Evolutionary conservation across 1,284 basidiomycete genomes (phyloP).

Genomic region (Heterobasidion occidentale): DNA sequence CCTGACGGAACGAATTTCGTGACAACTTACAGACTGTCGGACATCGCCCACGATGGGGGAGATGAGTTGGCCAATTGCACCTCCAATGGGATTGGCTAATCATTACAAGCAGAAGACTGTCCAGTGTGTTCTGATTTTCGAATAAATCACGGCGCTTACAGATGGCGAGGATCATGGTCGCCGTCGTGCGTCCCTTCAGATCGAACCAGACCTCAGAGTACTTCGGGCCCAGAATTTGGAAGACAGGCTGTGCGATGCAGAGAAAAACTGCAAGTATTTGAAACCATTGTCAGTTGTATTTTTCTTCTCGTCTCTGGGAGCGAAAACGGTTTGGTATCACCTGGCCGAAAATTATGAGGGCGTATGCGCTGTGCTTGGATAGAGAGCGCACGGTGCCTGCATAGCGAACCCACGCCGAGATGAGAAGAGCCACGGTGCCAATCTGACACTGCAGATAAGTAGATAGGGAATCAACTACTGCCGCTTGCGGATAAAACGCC

Average conservation of each 20-base stretch:
- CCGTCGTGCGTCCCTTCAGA: constrained; percentile 63
- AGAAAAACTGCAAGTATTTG: constrained; percentile 35
- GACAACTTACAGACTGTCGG: constrained; percentile 32
- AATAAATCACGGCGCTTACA: constrained; percentile 27
- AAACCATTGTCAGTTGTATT: neutral
- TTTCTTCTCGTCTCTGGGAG: neutral
- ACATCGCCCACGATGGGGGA: constrained; percentile 53
- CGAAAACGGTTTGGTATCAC: constrained; percentile 24
- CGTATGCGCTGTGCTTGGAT: constrained; percentile 39
- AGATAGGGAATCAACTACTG: neutral
- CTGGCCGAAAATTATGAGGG: constrained; percentile 63
- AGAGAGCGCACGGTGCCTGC: constrained; percentile 54
- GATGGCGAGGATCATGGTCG: constrained; percentile 73
- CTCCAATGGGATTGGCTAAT: constrained; percentile 60
- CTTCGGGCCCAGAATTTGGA: constrained; percentile 58
- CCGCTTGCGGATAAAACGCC: neutral
- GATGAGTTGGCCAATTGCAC: constrained; percentile 54
- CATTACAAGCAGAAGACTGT: neutral
- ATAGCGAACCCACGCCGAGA: constrained; percentile 70
- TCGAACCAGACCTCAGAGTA: constrained; percentile 80
- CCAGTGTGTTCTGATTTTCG: neutral
- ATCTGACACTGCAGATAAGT: constrained; percentile 37
- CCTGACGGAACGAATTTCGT: neutral
- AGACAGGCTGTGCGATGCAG: constrained; percentile 55
- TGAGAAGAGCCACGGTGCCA: constrained; percentile 41